Conservation (phyloP, 345 rosid genomes). For the Dipteronia sinensis region DNA sequence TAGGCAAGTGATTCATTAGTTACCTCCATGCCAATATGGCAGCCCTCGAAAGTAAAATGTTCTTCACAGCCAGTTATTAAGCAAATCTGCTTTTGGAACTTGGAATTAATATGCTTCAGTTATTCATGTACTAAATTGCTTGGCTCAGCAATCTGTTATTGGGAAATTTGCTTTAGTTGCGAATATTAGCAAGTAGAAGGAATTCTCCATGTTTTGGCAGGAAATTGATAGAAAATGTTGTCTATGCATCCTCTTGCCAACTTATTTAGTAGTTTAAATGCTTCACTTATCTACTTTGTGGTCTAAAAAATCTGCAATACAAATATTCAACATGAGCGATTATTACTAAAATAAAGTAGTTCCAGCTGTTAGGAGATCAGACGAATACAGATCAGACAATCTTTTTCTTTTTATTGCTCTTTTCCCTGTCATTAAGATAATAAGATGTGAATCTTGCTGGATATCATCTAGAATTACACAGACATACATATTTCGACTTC, state of each 20-base stretch:
- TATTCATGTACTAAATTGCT: not conserved
- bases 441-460: too few relatives aligned
- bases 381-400: too few relatives aligned
- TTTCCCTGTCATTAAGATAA: too few relatives aligned
- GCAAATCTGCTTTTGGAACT: too few relatives aligned
- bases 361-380: too few relatives aligned
- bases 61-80: not conserved
- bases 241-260: too few relatives aligned
- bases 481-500: too few relatives aligned
- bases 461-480: too few relatives aligned
- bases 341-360: too few relatives aligned
- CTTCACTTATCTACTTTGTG: not conserved
- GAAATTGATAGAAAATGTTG: not conserved
- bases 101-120: not conserved
- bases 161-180: not conserved
- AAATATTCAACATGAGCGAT: too few relatives aligned
- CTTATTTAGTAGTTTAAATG: not conserved
- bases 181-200: not conserved
- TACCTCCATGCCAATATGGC: not conserved
- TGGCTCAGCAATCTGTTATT: not conserved
- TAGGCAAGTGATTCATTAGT: not conserved
- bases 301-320: too few relatives aligned
- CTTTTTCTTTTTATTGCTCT: too few relatives aligned
- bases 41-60: conserved; percentile 6
- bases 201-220: not conserved